These are phyloP conservation scores for Sphaerosporella brunnea DNA, from an alignment of 495 filamentous ascomycete species.

Conservation along the genomic window DNA sequence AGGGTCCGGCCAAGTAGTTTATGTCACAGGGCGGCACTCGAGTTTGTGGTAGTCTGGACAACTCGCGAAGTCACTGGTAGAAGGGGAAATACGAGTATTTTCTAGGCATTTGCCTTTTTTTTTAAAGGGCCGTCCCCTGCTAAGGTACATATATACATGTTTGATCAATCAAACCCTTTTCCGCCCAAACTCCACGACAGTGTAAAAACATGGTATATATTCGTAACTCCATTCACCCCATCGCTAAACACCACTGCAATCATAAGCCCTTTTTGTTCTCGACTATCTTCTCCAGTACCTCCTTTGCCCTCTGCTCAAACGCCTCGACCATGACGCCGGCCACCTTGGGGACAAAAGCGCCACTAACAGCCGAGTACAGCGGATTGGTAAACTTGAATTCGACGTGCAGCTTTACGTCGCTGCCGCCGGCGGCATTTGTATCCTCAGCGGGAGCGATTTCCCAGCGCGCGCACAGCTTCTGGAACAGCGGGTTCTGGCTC, in stretches of 20 bases:
- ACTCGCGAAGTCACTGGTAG: too few species aligned
- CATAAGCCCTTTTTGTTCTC: not conserved
- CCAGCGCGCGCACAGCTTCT: constrained; percentile 65
- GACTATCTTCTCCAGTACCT: constrained; percentile 32
- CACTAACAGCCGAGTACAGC: constrained; percentile 59
- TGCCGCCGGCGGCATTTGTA: constrained; percentile 27
- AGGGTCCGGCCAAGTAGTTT: too few species aligned
- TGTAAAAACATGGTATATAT: not conserved
- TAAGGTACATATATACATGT: too few species aligned
- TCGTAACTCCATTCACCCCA: not conserved
- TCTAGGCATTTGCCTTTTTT: too few species aligned
- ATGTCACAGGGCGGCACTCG: too few species aligned
- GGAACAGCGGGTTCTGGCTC: constrained; percentile 41
- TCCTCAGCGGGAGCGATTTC: constrained; percentile 30
- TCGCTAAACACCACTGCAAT: not conserved
- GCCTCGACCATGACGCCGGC: constrained; percentile 79
- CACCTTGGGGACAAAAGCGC: constrained; percentile 64
- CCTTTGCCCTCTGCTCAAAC: constrained; percentile 64
- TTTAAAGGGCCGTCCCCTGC: too few species aligned
- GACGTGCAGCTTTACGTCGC: constrained; percentile 56
- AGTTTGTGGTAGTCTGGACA: too few species aligned
- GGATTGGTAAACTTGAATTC: constrained; percentile 72
- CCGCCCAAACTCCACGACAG: not conserved
- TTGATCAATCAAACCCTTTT: too few species aligned
- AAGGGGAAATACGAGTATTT: too few species aligned